A percentile compares a stretch with the other conserved stretches of the same genome.
phyloP scores from a whole-genome alignment of 106 monocot species.

The Platanthera guangdongensis region DNA sequence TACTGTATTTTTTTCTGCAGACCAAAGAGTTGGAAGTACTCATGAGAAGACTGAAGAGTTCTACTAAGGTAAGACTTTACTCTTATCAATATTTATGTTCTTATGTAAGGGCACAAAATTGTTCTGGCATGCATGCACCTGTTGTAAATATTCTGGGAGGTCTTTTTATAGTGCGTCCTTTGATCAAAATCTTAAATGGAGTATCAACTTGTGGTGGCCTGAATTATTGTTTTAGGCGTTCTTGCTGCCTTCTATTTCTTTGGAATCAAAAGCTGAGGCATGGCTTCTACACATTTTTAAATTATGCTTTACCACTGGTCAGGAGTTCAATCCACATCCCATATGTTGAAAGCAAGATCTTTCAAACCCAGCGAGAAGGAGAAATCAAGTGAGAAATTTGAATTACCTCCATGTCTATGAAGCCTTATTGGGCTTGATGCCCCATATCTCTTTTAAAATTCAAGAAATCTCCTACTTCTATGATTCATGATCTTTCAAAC shows the following conservation, averaged over 20 bases:
- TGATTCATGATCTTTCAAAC: too few species aligned
- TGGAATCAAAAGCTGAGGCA: background rate
- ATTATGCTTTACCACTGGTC: background rate
- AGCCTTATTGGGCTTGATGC: too few species aligned
- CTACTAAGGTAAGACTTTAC: conserved; percentile 58
- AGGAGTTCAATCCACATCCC: too few species aligned
- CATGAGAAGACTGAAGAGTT: conserved; percentile 72
- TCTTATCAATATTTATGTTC: background rate
- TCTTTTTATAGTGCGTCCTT: background rate
- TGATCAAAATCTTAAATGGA: background rate
- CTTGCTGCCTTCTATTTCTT: background rate
- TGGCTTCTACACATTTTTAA: background rate
- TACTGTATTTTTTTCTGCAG: conserved; percentile 26
- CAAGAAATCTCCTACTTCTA: too few species aligned
- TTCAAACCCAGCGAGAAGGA: too few species aligned
- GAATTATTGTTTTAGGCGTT: background rate
- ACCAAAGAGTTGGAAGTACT: conserved; percentile 90
- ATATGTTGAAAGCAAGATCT: too few species aligned
- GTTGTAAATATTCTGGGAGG: background rate
- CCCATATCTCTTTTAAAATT: too few species aligned
- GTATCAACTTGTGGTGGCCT: background rate
- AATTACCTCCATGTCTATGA: too few species aligned
- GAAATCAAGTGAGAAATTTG: too few species aligned
- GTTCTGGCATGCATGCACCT: background rate
- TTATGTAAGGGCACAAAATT: background rate